A percentile compares a stretch with the other conserved stretches of the same genome.
Evolutionary conservation across 2,329 filamentous ascomycete species (phyloP).

Genomic region (Fusarium armeniacum): DNA sequence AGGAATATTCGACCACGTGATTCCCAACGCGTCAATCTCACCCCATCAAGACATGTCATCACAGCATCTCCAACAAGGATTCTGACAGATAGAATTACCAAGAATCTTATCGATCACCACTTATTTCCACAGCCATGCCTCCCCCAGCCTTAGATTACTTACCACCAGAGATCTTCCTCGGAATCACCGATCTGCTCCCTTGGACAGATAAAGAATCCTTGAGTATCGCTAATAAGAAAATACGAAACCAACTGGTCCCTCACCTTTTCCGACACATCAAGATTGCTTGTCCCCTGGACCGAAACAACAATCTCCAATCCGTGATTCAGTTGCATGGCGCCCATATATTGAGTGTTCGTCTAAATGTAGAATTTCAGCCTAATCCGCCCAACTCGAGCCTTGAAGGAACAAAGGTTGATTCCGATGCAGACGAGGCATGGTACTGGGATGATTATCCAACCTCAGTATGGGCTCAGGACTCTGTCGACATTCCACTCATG

Average conservation of each 20-base stretch:
- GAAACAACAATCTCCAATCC: conserved; percentile 1
- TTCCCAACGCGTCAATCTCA: background rate
- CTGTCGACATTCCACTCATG: background rate
- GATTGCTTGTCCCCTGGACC: conserved; percentile 8
- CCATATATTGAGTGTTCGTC: background rate
- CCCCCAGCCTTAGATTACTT: background rate
- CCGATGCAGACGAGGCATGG: background rate
- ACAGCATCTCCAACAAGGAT: background rate
- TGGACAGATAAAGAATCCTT: background rate
- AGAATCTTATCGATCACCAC: background rate
- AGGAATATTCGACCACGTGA: background rate
- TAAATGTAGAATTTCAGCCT: conserved; percentile 7
- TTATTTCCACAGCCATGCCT: background rate
- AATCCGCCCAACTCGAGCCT: background rate
- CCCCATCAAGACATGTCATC: background rate
- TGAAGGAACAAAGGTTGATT: background rate
- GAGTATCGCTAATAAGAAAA: background rate
- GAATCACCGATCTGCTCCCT: conserved; percentile 1
- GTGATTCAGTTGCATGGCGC: conserved; percentile 5
- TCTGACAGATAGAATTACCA: background rate
- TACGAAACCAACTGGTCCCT: background rate
- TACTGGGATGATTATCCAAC: background rate
- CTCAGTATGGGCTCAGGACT: conserved; percentile 20
- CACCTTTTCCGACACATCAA: conserved; percentile 10
- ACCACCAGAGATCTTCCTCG: background rate